Evolutionary conservation across 352 stramenopile genomes (phyloP).

Genomic region (Phytophthora quininea): DNA sequence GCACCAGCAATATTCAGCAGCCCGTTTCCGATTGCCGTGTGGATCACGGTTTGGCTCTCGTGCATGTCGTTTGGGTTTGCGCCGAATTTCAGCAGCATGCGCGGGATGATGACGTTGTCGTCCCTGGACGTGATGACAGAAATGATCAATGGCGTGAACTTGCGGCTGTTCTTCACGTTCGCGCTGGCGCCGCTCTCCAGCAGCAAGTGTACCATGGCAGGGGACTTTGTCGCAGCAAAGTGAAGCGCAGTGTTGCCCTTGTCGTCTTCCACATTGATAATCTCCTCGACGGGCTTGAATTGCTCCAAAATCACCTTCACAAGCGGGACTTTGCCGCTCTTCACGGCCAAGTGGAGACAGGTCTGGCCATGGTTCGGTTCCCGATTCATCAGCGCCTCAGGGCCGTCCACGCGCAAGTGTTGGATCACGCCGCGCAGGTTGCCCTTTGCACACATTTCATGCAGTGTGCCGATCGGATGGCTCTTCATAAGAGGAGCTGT

Average conservation of each 20-base stretch:
- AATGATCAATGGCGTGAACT: conserved; percentile 87
- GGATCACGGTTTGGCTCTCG: conserved; percentile 86
- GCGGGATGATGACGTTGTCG: conserved; percentile 83
- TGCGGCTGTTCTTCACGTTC: conserved; percentile 89
- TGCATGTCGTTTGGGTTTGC: conserved; percentile 91
- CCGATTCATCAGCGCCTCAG: conserved; percentile 67
- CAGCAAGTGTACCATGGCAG: conserved; percentile 81
- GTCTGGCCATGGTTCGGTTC: conserved; percentile 89
- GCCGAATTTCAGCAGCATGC: conserved; percentile 89
- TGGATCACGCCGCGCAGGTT: conserved; percentile 82
- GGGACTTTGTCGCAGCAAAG: conserved; percentile 87
- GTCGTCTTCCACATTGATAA: conserved; percentile 87
- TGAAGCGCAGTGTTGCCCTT: conserved; percentile 89
- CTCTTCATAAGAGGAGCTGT: conserved; percentile 74
- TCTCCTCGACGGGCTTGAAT: conserved; percentile 78
- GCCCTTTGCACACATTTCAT: conserved; percentile 82
- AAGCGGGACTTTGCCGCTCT: conserved; percentile 82
- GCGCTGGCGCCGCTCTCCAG: conserved; percentile 78
- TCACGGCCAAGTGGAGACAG: conserved; percentile 79
- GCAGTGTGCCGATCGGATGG: conserved; percentile 79
- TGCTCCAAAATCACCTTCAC: conserved; percentile 86
- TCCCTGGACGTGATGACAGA: conserved; percentile 87
- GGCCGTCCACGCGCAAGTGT: conserved; percentile 73
- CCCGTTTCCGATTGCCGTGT: conserved; percentile 75
- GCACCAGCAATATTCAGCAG: conserved; percentile 80